A percentile compares a stretch with the other conserved stretches of the same genome.
Conservation (phyloP, 441 rosid genomes). For the Croton setiger region DNA sequence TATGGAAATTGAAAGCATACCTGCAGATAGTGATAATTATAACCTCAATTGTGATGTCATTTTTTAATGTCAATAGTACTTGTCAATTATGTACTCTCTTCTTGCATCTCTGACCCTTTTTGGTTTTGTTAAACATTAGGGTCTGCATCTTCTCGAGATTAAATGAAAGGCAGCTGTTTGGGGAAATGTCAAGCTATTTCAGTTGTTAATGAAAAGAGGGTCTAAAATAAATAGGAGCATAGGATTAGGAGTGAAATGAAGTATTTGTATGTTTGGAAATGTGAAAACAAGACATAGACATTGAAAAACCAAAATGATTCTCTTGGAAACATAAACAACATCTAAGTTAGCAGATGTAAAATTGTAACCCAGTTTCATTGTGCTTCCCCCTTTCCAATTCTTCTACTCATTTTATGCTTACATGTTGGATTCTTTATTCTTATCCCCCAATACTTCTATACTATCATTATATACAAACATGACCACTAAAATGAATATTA, state of each 20-base stretch:
- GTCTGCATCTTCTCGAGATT: neutral
- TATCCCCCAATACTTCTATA: slow-evolving; percentile 9
- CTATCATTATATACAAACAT: neutral
- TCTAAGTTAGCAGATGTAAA: too few species aligned
- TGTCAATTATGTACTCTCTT: slow-evolving; percentile 7
- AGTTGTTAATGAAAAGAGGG: too few species aligned
- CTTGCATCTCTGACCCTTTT: neutral
- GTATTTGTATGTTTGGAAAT: slow-evolving; percentile 32
- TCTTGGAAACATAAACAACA: slow-evolving; percentile 34
- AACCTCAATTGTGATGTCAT: neutral
- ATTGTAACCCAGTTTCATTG: slow-evolving; percentile 13
- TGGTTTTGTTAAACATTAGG: neutral
- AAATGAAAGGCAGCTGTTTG: too few species aligned
- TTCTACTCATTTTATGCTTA: slow-evolving; percentile 26
- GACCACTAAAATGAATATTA: neutral
- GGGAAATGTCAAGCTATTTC: too few species aligned
- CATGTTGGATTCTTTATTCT: slow-evolving; percentile 25
- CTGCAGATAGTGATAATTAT: slow-evolving; percentile 2
- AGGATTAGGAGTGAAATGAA: neutral
- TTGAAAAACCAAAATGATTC: slow-evolving; percentile 26
- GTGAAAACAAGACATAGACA: slow-evolving; percentile 29
- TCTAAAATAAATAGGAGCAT: neutral
- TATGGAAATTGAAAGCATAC: slow-evolving; percentile 13
- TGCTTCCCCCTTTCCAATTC: slow-evolving; percentile 30
- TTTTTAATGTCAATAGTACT: neutral